A percentile compares a stretch with the other conserved stretches of the same genome.
Evolutionary conservation across 257 asterid genomes (phyloP).

Genomic region (Leptodermis oblonga): DNA sequence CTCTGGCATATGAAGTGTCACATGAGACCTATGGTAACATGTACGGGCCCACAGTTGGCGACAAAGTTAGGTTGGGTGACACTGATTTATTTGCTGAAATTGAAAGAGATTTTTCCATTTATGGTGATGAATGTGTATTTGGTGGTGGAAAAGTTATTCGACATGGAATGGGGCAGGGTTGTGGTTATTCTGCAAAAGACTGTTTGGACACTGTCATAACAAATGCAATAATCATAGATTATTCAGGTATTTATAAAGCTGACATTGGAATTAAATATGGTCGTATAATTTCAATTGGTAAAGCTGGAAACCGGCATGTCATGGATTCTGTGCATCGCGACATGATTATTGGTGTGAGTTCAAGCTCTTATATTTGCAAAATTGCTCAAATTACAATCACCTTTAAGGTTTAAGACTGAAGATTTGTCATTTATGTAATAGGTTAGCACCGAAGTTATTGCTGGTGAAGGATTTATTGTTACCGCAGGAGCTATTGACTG

Average conservation of each 20-base stretch:
- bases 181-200: constrained; percentile 50
- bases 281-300: constrained; percentile 59
- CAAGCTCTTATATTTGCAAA: constrained; percentile 11
- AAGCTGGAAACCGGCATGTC: constrained; percentile 88
- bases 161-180: constrained; percentile 94
- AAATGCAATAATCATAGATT: constrained; percentile 81
- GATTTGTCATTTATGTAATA: constrained; percentile 25
- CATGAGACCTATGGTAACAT: constrained; percentile 76
- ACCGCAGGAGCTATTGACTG: constrained; percentile 98
- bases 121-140: constrained; percentile 94
- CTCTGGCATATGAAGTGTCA: constrained; percentile 47
- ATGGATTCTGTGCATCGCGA: constrained; percentile 47
- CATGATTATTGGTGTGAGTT: constrained; percentile 82
- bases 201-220: constrained; percentile 91
- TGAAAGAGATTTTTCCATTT: constrained; percentile 62
- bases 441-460: constrained; percentile 90
- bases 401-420: constrained; percentile 14
- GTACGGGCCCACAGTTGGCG: constrained; percentile 92
- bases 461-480: constrained; percentile 93
- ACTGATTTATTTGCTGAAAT: constrained; percentile 83
- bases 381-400: not conserved
- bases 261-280: constrained; percentile 91
- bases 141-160: constrained; percentile 97
- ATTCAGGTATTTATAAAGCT: constrained; percentile 86
- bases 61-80: constrained; percentile 89